A percentile compares a stretch with the other conserved stretches of the same genome.
Conservation (phyloP, 2,329 filamentous ascomycete genomes). For the Xylariaceae sp. region DNA sequence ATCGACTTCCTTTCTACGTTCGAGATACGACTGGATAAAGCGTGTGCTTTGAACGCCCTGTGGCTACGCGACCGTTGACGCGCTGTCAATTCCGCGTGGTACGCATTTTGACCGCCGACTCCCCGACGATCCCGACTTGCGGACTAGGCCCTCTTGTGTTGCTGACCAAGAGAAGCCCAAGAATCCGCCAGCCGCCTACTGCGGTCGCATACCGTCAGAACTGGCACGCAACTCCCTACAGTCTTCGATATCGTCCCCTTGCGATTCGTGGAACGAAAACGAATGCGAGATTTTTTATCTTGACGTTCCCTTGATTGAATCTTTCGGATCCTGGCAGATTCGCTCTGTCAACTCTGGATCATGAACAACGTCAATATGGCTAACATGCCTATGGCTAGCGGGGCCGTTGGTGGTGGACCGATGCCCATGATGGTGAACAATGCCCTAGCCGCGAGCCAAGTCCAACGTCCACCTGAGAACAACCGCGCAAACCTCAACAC, state of each 20-base stretch:
- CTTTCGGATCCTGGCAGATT: slow-evolving; percentile 41
- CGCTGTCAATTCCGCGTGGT: slow-evolving; percentile 26
- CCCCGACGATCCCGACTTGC: slow-evolving; percentile 25
- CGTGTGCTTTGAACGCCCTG: slow-evolving; percentile 2
- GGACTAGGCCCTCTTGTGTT: slow-evolving; percentile 14
- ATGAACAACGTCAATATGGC: slow-evolving; percentile 73
- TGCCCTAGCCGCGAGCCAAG: slow-evolving; percentile 43
- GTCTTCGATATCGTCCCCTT: slow-evolving; percentile 6
- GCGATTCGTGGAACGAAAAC: slow-evolving; percentile 28
- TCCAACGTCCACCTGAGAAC: slow-evolving; percentile 45
- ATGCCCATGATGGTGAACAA: slow-evolving; percentile 72
- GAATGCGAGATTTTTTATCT: slow-evolving; percentile 35
- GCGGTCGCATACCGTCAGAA: slow-evolving; percentile 14
- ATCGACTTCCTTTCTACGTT: slow-evolving; percentile 1
- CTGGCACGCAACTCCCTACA: slow-evolving; percentile 6
- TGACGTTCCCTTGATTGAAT: slow-evolving; percentile 36
- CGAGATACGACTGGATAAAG: too few species aligned
- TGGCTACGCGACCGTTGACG: slow-evolving; percentile 29
- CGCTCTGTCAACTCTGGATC: slow-evolving; percentile 46
- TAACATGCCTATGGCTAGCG: slow-evolving; percentile 71
- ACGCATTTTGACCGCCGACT: slow-evolving; percentile 25
- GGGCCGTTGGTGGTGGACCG: slow-evolving; percentile 63
- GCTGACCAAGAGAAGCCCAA: slow-evolving; percentile 8
- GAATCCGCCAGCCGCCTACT: slow-evolving; percentile 1
- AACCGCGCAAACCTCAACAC: slow-evolving; percentile 73